Evolutionary conservation across 441 rosid genomes (phyloP).

Genomic region (Bruguiera hainesii): DNA sequence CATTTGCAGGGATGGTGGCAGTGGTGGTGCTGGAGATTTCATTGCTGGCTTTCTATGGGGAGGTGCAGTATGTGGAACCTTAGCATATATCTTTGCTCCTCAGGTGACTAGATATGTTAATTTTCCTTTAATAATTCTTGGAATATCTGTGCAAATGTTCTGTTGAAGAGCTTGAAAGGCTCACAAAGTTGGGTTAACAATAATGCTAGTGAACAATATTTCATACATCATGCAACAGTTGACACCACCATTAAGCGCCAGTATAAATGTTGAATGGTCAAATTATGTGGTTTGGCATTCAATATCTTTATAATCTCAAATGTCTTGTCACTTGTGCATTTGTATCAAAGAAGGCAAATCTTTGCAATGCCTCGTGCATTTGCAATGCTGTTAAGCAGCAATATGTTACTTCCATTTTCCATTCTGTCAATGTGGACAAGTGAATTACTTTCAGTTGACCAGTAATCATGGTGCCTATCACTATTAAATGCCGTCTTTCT

Average conservation of each 20-base stretch:
- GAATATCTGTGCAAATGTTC: background rate
- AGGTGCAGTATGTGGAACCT: constrained; percentile 79
- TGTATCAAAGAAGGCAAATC: background rate
- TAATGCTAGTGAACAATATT: background rate
- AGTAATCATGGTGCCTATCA: no score
- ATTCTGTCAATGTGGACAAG: no score
- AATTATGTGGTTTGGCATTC: background rate
- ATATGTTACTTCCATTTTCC: no score
- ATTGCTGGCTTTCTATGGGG: constrained; percentile 85
- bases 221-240: background rate
- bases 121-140: constrained; percentile 7
- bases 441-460: no score
- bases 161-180: background rate
- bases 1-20: constrained; percentile 46
- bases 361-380: no score
- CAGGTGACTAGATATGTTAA: constrained; percentile 50
- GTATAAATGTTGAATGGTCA: background rate
- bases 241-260: background rate
- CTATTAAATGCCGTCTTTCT: no score
- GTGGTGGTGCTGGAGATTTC: constrained; percentile 71
- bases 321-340: background rate
- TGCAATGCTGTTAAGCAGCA: no score
- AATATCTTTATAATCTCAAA: background rate
- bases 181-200: background rate
- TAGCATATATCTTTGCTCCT: constrained; percentile 84